Percentiles rank a stretch among this genome's conserved stretches.
These are phyloP conservation scores for Solanum verrucosum DNA, from an alignment of 257 asterid genomes.

Conservation along the genomic window DNA sequence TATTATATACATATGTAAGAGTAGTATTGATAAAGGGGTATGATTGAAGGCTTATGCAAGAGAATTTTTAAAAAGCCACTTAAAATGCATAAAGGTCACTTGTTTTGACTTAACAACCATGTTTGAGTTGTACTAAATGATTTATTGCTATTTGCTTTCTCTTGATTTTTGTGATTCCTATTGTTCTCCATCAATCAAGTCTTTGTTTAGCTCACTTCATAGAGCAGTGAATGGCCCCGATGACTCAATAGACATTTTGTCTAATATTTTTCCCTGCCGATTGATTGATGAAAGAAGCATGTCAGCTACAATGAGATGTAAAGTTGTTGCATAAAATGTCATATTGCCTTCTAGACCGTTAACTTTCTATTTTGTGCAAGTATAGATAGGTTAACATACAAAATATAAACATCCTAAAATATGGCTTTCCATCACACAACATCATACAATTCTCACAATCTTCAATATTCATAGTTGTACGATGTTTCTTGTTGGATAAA, in stretches of 20 bases:
- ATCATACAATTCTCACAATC: background rate
- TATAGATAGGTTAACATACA: slow-evolving; percentile 27
- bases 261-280: no score
- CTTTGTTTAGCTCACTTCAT: background rate
- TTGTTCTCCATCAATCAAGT: background rate
- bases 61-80: no score
- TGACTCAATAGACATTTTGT: background rate
- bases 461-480: background rate
- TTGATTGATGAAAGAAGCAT: no score
- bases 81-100: no score
- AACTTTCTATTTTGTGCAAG: slow-evolving; percentile 67
- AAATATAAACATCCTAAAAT: background rate
- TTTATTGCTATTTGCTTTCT: background rate
- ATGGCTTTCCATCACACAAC: background rate
- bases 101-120: no score
- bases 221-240: background rate
- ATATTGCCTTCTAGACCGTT: slow-evolving; percentile 68
- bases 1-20: no score
- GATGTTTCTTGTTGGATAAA: background rate
- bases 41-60: no score
- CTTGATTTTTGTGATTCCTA: background rate
- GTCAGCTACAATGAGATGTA: no score
- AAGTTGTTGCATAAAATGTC: slow-evolving; percentile 23
- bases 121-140: no score
- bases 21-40: no score